Conservation (phyloP, 2,329 filamentous ascomycete genomes). For the Sporothrix sp. region DNA sequence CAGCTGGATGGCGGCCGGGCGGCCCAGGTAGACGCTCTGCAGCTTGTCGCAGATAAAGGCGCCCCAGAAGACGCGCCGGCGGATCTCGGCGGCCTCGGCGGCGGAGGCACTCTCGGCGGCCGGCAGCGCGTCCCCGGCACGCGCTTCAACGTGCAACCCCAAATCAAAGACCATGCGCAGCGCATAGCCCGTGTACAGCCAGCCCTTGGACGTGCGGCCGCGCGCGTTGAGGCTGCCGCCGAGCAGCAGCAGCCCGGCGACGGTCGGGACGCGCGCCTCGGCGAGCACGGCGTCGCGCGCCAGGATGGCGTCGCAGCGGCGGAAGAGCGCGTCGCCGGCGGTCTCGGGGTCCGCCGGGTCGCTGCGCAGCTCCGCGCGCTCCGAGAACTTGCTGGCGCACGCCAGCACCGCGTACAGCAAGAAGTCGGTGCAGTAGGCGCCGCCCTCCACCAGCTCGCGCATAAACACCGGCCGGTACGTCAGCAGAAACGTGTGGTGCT, state of each 20-base stretch:
- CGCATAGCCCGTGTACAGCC: constrained; percentile 32
- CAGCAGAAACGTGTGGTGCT: constrained; percentile 29
- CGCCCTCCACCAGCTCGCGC: constrained; percentile 26
- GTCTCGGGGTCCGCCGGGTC: constrained; percentile 16
- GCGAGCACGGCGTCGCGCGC: constrained; percentile 16
- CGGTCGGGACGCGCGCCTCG: constrained; percentile 21
- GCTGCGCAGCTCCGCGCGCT: constrained; percentile 18
- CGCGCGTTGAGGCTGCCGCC: constrained; percentile 21
- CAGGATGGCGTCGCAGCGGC: constrained; percentile 21
- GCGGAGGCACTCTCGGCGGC: constrained; percentile 21
- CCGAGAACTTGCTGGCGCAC: constrained; percentile 22
- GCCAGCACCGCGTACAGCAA: constrained; percentile 30
- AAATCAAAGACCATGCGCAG: constrained; percentile 31
- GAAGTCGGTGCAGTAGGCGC: constrained; percentile 29
- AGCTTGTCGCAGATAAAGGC: constrained; percentile 27
- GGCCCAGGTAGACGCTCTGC: constrained; percentile 26
- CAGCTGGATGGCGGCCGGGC: constrained; percentile 26
- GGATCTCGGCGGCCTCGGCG: constrained; percentile 24
- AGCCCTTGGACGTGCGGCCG: constrained; percentile 25
- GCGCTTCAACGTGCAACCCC: constrained; percentile 27
- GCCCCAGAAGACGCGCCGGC: constrained; percentile 26
- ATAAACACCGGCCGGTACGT: constrained; percentile 31
- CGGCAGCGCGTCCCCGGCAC: neutral
- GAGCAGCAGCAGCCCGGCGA: constrained; percentile 21
- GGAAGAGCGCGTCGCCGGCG: constrained; percentile 20